A percentile compares a stretch with the other conserved stretches of the same genome.
Evolutionary conservation across 345 rosid species (phyloP).

Genomic region (Capsella bursapastoris): DNA sequence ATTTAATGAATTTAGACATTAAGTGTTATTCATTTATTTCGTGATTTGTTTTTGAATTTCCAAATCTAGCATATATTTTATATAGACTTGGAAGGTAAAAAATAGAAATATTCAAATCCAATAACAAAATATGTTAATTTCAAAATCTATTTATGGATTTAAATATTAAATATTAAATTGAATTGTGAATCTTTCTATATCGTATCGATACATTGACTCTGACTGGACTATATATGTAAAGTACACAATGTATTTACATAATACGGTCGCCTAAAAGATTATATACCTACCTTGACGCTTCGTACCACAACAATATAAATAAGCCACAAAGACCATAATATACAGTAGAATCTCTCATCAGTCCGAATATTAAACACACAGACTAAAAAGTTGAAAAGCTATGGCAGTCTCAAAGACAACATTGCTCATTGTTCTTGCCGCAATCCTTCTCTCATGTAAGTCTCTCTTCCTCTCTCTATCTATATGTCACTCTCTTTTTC

Average conservation of each 20-base stretch:
- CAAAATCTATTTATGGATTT: no score
- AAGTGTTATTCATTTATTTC: no score
- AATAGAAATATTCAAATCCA: no score
- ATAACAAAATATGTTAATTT: no score
- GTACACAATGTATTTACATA: not conserved
- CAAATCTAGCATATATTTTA: no score
- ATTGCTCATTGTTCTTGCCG: not conserved
- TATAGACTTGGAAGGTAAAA: no score
- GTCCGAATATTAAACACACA: not conserved
- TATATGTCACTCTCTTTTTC: not conserved
- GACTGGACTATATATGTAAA: not conserved
- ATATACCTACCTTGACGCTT: not conserved
- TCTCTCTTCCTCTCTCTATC: no score
- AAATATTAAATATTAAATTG: no score
- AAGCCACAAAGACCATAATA: not conserved
- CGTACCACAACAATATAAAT: not conserved
- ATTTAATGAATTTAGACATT: no score
- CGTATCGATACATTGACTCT: no score
- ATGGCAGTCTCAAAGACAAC: constrained; percentile 24
- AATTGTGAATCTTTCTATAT: no score
- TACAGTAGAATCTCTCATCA: not conserved
- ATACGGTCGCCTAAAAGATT: not conserved
- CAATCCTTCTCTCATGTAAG: constrained; percentile 15
- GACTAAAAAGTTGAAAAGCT: not conserved
- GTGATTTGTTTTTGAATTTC: no score